These are phyloP conservation scores for Starmerella floris DNA, from an alignment of 805 yeast genomes.

Conservation along the genomic window DNA sequence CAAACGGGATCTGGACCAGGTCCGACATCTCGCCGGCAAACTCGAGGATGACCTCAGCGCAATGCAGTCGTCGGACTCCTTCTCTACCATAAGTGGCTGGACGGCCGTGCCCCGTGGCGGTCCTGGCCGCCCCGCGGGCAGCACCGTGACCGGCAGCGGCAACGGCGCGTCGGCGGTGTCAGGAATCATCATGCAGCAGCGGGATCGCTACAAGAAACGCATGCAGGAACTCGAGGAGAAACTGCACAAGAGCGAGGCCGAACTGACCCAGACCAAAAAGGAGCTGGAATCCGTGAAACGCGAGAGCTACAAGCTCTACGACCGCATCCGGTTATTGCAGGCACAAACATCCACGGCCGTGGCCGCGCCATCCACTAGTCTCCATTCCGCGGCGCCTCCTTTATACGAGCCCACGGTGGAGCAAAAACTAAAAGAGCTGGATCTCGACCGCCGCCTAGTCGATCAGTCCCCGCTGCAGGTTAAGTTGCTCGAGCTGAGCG, in stretches of 20 bases:
- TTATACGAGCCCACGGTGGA: conserved; percentile 69
- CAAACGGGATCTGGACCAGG: conserved; percentile 21
- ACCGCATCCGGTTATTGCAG: conserved; percentile 36
- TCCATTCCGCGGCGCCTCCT: conserved; percentile 25
- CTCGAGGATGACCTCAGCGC: conserved; percentile 57
- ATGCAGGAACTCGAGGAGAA: conserved; percentile 78
- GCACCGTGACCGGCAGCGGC: conserved; percentile 22
- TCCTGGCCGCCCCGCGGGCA: conserved; percentile 20
- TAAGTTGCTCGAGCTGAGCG: conserved; percentile 37
- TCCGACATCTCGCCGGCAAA: conserved; percentile 40
- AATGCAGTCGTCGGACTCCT: conserved; percentile 19
- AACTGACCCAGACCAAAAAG: conserved; percentile 46
- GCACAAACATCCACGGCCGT: conserved; percentile 36
- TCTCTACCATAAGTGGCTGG: conserved; percentile 29
- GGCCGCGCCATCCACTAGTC: conserved; percentile 38
- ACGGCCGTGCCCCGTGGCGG: conserved; percentile 26
- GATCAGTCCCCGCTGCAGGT: conserved; percentile 67
- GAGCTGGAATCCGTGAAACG: conserved; percentile 50
- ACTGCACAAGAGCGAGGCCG: conserved; percentile 41
- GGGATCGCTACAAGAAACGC: conserved; percentile 81
- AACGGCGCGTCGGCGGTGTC: conserved; percentile 25
- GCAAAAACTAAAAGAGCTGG: conserved; percentile 65
- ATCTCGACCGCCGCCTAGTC: conserved; percentile 59
- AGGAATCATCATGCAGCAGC: conserved; percentile 83
- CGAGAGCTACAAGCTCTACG: conserved; percentile 71